These are phyloP conservation scores for Penicillium silybi DNA, from an alignment of 495 filamentous ascomycete species.

Conservation along the genomic window DNA sequence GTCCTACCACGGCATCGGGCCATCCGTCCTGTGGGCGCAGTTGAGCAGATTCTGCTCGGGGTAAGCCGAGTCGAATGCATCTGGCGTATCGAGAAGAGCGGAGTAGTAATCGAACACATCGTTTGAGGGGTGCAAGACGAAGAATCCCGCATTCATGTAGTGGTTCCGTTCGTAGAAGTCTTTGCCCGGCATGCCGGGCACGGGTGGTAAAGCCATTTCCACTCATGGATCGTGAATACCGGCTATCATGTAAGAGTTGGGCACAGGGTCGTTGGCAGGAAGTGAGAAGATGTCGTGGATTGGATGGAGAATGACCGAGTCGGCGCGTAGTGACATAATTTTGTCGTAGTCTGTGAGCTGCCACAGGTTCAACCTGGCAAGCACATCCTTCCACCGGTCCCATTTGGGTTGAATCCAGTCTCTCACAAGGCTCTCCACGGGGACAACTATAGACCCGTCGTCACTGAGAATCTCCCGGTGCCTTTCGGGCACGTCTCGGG, in stretches of 20 bases:
- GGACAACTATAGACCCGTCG: conserved; percentile 35
- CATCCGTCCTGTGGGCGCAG: conserved; percentile 39
- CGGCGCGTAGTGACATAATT: conserved; percentile 43
- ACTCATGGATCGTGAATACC: not conserved
- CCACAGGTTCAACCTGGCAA: conserved; percentile 41
- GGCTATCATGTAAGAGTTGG: conserved; percentile 1
- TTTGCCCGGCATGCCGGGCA: conserved; percentile 24
- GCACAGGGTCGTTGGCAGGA: too few species aligned
- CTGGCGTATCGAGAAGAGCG: conserved; percentile 17
- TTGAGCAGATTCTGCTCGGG: conserved; percentile 45
- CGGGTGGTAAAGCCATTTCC: not conserved
- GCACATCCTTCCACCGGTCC: conserved; percentile 26
- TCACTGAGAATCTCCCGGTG: conserved; percentile 20
- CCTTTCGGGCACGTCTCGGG: conserved; percentile 14
- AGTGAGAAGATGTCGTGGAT: conserved; percentile 40
- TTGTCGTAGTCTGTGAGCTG: conserved; percentile 39
- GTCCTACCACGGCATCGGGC: conserved; percentile 41
- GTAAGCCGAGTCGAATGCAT: conserved; percentile 26
- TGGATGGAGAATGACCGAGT: conserved; percentile 30
- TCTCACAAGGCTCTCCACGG: conserved; percentile 20
- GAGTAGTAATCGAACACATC: conserved; percentile 38
- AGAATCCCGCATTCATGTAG: conserved; percentile 37
- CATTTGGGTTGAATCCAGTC: conserved; percentile 25
- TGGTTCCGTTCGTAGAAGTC: conserved; percentile 26
- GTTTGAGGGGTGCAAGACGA: conserved; percentile 29